These are phyloP conservation scores for Quercus tomentella DNA, from an alignment of 331 rosid species.

Conservation along the genomic window DNA sequence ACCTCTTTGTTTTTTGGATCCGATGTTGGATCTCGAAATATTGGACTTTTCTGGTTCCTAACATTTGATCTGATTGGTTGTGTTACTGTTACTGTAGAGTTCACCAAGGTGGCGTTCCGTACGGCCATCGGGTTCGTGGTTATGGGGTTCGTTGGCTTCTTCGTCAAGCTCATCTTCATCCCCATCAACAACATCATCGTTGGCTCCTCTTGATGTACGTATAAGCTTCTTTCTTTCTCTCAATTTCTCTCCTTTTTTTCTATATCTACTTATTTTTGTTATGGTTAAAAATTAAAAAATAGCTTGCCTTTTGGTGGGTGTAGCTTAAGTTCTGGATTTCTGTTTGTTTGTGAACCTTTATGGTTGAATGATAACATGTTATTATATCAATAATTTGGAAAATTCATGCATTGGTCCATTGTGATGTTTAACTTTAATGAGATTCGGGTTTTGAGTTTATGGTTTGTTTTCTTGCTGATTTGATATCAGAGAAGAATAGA, in stretches of 20 bases:
- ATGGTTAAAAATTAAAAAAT: background rate
- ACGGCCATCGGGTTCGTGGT: conserved; percentile 77
- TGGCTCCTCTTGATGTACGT: conserved; percentile 46
- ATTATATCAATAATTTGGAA: background rate
- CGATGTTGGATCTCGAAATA: background rate
- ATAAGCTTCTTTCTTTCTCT: background rate
- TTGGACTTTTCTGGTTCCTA: background rate
- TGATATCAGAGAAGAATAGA: background rate
- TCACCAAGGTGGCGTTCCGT: conserved; percentile 65
- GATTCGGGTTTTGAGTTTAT: background rate
- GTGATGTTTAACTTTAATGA: background rate
- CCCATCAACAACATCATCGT: conserved; percentile 84
- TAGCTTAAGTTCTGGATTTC: background rate
- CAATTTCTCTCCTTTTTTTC: background rate
- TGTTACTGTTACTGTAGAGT: conserved; percentile 31
- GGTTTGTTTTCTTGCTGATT: background rate
- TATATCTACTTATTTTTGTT: background rate
- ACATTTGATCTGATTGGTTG: background rate
- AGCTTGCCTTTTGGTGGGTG: background rate
- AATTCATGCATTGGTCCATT: background rate
- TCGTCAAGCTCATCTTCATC: conserved; percentile 80
- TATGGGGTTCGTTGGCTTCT: conserved; percentile 82
- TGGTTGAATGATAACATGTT: background rate
- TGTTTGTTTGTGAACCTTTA: background rate
- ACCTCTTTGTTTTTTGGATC: background rate